These are phyloP conservation scores for Lentinula sp. DNA, from an alignment of 768 basidiomycete species.

Conservation along the genomic window DNA sequence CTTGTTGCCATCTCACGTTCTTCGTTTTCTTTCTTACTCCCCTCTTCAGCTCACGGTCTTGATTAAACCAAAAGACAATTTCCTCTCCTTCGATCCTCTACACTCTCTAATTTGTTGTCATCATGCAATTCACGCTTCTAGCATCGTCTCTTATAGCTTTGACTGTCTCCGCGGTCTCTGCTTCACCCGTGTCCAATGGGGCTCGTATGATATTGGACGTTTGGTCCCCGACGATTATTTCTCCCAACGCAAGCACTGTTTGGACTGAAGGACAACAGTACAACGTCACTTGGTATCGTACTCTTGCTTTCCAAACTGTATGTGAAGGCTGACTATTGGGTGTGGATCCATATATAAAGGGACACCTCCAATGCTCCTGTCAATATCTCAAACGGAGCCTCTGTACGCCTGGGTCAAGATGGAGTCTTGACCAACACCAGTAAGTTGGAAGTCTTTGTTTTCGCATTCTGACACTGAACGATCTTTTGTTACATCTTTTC, in stretches of 20 bases:
- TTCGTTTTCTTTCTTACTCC: neutral
- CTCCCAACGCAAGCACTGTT: slow-evolving; percentile 1
- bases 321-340: slow-evolving; percentile 1
- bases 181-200: neutral
- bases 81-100: neutral
- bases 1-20: neutral
- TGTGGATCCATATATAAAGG: slow-evolving; percentile 12
- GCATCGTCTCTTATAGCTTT: neutral
- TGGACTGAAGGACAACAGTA: slow-evolving; percentile 2
- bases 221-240: slow-evolving; percentile 1
- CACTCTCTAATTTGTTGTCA: neutral
- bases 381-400: slow-evolving; percentile 17
- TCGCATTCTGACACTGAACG: neutral
- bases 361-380: slow-evolving; percentile 13
- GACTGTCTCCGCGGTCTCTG: neutral
- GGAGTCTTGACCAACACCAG: slow-evolving; percentile 6
- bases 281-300: slow-evolving; percentile 15
- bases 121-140: slow-evolving; percentile 3
- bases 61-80: neutral
- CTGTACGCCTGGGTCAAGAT: neutral
- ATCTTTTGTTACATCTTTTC: too few species aligned
- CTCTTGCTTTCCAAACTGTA: neutral
- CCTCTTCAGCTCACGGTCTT: neutral
- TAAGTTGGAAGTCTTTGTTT: slow-evolving; percentile 6
- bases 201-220: slow-evolving; percentile 5